Evolutionary conservation across 768 basidiomycete genomes (phyloP).

Genomic region (Leccinum rimulosum): DNA sequence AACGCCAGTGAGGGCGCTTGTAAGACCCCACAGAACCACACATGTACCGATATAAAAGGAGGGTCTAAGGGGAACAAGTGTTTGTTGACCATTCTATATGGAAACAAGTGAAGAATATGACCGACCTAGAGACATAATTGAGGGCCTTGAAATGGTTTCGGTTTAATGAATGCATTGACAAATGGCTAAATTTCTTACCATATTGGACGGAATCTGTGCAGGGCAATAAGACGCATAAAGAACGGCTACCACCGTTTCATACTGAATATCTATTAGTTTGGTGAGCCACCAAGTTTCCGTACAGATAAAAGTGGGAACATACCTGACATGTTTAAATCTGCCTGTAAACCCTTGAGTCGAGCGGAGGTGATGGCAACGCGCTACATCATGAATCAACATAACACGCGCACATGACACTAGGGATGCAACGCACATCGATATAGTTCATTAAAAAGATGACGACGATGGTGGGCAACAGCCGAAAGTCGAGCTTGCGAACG

Average conservation of each 20-base stretch:
- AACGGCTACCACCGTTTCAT: constrained; percentile 49
- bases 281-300: neutral
- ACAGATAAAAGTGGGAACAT: neutral
- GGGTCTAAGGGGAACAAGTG: constrained; percentile 39
- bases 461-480: constrained; percentile 28
- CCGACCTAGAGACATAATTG: constrained; percentile 51
- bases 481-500: constrained; percentile 26
- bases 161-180: neutral
- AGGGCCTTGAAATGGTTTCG: constrained; percentile 40
- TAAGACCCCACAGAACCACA: constrained; percentile 61
- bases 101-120: neutral
- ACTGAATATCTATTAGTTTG: constrained; percentile 44
- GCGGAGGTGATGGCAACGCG: constrained; percentile 40
- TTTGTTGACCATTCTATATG: neutral
- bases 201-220: constrained; percentile 65
- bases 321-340: constrained; percentile 38
- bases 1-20: constrained; percentile 62
- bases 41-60: constrained; percentile 60
- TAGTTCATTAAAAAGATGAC: constrained; percentile 27
- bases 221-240: constrained; percentile 61
- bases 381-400: constrained; percentile 14
- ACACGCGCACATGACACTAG: neutral
- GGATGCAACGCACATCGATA: constrained; percentile 19
- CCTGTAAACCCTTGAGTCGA: constrained; percentile 38
- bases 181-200: constrained; percentile 37